A percentile compares a stretch with the other conserved stretches of the same genome.
phyloP scores from a whole-genome alignment of 2,329 filamentous ascomycete genomes.

The Trichocomaceae sp. region DNA sequence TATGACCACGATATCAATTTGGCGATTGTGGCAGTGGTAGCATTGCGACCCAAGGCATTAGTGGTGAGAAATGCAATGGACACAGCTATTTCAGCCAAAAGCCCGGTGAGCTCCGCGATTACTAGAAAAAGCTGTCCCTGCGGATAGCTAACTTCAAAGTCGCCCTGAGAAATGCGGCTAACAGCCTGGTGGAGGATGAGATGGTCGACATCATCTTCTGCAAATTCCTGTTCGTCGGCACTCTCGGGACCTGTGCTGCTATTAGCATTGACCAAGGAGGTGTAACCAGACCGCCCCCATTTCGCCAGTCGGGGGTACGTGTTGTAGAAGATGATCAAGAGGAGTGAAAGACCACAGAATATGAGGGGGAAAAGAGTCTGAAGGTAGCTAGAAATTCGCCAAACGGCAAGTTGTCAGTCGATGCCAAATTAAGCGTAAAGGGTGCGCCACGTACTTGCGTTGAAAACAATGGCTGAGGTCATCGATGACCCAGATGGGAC shows the following conservation, averaged over 20 bases:
- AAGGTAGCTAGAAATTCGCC: slow-evolving; percentile 56
- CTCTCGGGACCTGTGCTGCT: slow-evolving; percentile 25
- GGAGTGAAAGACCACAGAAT: slow-evolving; percentile 62
- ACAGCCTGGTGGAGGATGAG: slow-evolving; percentile 51
- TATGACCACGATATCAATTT: slow-evolving; percentile 75
- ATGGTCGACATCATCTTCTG: slow-evolving; percentile 48
- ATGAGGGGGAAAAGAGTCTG: slow-evolving; percentile 72
- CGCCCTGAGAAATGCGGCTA: slow-evolving; percentile 42
- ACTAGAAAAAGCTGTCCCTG: slow-evolving; percentile 64
- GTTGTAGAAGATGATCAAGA: slow-evolving; percentile 57
- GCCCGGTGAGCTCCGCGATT: slow-evolving; percentile 65
- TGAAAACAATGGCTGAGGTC: slow-evolving; percentile 59
- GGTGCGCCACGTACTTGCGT: slow-evolving; percentile 40
- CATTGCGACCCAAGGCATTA: slow-evolving; percentile 52
- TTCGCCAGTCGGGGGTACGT: slow-evolving; percentile 48
- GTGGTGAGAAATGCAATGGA: slow-evolving; percentile 60
- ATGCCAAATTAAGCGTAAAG: background rate
- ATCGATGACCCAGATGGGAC: slow-evolving; percentile 54
- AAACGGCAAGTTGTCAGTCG: slow-evolving; percentile 16
- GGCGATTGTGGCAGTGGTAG: slow-evolving; percentile 55
- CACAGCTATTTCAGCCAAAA: slow-evolving; percentile 63
- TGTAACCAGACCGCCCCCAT: slow-evolving; percentile 54
- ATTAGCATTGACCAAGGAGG: slow-evolving; percentile 31
- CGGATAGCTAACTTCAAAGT: slow-evolving; percentile 65
- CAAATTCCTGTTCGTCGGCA: slow-evolving; percentile 50